Evolutionary conservation across 2,329 filamentous ascomycete species (phyloP), one percentile per base, ranked within the genome.

Genomic region (Fusarium verticillioides): DNA sequence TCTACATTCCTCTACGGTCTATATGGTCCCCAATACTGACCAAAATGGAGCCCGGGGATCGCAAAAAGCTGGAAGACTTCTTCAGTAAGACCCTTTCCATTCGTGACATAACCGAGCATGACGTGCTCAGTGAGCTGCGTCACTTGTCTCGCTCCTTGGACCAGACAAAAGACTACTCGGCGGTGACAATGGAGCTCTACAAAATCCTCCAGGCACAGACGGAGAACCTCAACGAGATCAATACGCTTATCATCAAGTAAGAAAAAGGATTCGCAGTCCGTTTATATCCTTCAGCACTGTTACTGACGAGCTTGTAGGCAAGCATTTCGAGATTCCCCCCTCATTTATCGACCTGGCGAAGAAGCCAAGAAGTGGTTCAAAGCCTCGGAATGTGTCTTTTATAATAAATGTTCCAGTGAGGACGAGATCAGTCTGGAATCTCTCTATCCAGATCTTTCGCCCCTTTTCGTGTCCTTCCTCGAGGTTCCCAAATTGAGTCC

Each of bases 221-320:
- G 5, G 6, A 37, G 2, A 28, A 6, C 7, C 18, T 49, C 19
- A 36, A 36, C 2, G 40, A 59, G 13, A 18, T 28, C 3, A 36
- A n/a, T 8, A 3, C 5, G 4, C 32, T 59, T 1, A 16, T 49
- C 2, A 15, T 49, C 13, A 36, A n/a, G 56, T 59, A 19, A 37
- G 40, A 6, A 12, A 12, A 7, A 18, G 0, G 12, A 15, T 0
- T 9, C 12, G 9, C 12, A 19, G 7, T 30, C 8, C 3, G 9
- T 9, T 21, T 46, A 1, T 26, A 9, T 8, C 7, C 3, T 3
- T 1, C 7, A 26, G 4, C 18, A 3, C 18, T 19, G 5, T 9
- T 13, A 5, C 13, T 36, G 9, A 59, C 19, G 4, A 8, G 6
- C 1, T 19, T n/a, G 0, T 19, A 59, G 56, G 9, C 56, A 37